A percentile compares a stretch with the other conserved stretches of the same genome.
Conservation (phyloP, 2,329 filamentous ascomycete species). For the Sarocladium strictum region DNA sequence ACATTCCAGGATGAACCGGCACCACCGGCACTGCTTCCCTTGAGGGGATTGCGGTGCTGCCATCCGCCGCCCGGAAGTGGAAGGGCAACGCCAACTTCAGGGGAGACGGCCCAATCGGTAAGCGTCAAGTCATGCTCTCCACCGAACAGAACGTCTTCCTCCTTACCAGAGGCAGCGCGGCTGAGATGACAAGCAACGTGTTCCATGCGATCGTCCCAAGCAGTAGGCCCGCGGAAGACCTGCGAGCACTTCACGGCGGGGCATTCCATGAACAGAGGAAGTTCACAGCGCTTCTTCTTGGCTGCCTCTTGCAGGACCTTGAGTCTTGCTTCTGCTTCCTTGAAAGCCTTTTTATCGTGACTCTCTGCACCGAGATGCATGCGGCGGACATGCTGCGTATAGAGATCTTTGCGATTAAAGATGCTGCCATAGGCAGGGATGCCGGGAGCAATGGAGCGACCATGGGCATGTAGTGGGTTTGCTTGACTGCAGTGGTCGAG, state of each 20-base stretch:
- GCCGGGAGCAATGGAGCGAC: slow-evolving; percentile 14
- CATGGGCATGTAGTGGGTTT: slow-evolving; percentile 18
- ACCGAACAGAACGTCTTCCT: slow-evolving; percentile 30
- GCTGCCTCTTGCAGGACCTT: slow-evolving; percentile 53
- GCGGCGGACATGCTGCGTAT: slow-evolving; percentile 78
- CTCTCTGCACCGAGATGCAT: slow-evolving; percentile 63
- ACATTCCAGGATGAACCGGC: not conserved
- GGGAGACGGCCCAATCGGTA: slow-evolving; percentile 32
- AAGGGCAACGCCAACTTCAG: slow-evolving; percentile 31
- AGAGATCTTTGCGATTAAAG: slow-evolving; percentile 91
- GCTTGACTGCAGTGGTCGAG: slow-evolving; percentile 45
- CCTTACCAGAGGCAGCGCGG: slow-evolving; percentile 22
- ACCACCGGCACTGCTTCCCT: not conserved
- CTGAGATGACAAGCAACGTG: slow-evolving; percentile 81
- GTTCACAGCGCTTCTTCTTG: slow-evolving; percentile 50
- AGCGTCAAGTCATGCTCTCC: slow-evolving; percentile 30
- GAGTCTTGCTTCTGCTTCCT: slow-evolving; percentile 48
- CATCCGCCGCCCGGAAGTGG: slow-evolving; percentile 20
- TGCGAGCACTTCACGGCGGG: slow-evolving; percentile 53
- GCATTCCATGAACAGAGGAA: slow-evolving; percentile 57
- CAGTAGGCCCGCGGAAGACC: slow-evolving; percentile 54
- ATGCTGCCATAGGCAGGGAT: slow-evolving; percentile 47
- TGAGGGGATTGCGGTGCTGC: slow-evolving; percentile 26
- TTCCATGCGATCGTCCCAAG: slow-evolving; percentile 82
- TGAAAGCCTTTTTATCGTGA: slow-evolving; percentile 25